phyloP scores from a whole-genome alignment of 768 basidiomycete genomes.

The Chlorophyllum brunneum region DNA sequence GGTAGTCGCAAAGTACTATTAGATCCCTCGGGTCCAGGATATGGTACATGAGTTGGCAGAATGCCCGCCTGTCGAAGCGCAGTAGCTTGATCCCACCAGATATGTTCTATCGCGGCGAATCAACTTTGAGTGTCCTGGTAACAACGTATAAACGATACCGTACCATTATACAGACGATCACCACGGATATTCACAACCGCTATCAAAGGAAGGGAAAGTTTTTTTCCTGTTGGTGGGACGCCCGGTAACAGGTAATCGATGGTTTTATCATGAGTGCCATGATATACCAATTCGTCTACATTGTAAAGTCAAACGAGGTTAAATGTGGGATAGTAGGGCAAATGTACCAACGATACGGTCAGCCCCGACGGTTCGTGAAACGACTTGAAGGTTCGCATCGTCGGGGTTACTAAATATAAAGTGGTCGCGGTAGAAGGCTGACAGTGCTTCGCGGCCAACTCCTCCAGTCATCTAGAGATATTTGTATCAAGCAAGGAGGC shows the following conservation, averaged over 20 bases:
- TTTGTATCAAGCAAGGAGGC: neutral
- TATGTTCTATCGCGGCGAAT: constrained; percentile 29
- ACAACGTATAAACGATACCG: neutral
- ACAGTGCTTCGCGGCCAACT: constrained; percentile 44
- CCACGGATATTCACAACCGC: constrained; percentile 48
- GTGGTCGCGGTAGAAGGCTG: constrained; percentile 53
- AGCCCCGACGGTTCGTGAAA: constrained; percentile 49
- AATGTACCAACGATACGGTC: constrained; percentile 48
- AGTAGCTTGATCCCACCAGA: constrained; percentile 44
- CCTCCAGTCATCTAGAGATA: constrained; percentile 49
- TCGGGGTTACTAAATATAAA: constrained; percentile 53
- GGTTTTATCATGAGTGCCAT: constrained; percentile 38
- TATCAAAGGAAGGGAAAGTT: constrained; percentile 47
- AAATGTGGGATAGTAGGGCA: neutral
- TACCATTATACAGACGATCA: constrained; percentile 16
- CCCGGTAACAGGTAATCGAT: constrained; percentile 51
- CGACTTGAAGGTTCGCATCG: constrained; percentile 38
- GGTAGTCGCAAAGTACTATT: constrained; percentile 29
- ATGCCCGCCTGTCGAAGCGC: constrained; percentile 33
- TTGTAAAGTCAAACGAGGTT: neutral
- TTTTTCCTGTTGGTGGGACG: constrained; percentile 47
- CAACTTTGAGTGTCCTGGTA: neutral
- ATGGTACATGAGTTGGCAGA: constrained; percentile 30
- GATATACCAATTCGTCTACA: constrained; percentile 48
- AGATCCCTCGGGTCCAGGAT: constrained; percentile 18